Conservation (phyloP, 2,329 filamentous ascomycete genomes). For the Hymenoscyphus repandus region DNA sequence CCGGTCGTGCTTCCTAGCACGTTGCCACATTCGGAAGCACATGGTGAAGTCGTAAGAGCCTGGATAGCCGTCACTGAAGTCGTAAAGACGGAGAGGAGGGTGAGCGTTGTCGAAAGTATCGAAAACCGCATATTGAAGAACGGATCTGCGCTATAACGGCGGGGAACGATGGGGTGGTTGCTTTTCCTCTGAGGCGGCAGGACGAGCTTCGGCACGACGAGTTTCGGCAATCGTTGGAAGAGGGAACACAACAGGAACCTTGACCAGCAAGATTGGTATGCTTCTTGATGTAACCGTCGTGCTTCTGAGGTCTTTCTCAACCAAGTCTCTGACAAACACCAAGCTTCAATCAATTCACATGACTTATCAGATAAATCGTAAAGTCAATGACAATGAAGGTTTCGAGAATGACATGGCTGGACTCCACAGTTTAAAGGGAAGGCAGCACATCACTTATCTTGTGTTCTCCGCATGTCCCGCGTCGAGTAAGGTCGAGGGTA, state of each 20-base stretch:
- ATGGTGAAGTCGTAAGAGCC: constrained; percentile 22
- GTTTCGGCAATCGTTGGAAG: neutral
- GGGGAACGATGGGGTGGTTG: neutral
- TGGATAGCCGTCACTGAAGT: constrained; percentile 18
- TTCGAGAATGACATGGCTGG: neutral
- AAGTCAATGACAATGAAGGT: neutral
- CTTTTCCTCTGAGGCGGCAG: neutral
- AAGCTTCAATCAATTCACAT: no score
- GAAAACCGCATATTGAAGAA: constrained; percentile 22
- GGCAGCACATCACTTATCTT: neutral
- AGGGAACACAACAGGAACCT: constrained; percentile 9
- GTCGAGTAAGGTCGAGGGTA: no score
- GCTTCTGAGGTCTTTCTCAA: no score
- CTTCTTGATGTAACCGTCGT: no score
- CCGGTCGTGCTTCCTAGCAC: constrained; percentile 20
- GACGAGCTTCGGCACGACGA: neutral
- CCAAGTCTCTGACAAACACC: no score
- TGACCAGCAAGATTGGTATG: constrained; percentile 21
- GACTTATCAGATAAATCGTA: no score
- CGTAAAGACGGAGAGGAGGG: constrained; percentile 19
- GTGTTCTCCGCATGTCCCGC: no score
- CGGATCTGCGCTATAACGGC: constrained; percentile 2
- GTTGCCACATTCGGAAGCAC: constrained; percentile 28
- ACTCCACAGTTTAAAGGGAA: neutral
- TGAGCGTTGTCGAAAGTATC: constrained; percentile 11